Evolutionary conservation across 2,329 filamentous ascomycete species (phyloP).

Genomic region (Phaeomoniella chlamydospora): DNA sequence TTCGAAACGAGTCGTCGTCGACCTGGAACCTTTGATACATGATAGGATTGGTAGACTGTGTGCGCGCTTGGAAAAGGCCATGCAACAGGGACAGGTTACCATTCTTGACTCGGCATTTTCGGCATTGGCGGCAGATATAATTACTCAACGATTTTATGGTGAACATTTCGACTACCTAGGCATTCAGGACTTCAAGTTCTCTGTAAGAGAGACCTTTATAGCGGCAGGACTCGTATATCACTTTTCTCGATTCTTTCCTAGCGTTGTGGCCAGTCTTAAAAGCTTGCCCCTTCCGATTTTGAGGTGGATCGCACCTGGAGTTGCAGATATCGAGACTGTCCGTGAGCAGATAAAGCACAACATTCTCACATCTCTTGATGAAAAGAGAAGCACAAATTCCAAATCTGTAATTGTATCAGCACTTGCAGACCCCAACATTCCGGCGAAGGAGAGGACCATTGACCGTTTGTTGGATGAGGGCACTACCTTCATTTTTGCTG

Average conservation of each 20-base stretch:
- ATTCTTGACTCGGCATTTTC: constrained; percentile 9
- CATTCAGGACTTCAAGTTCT: constrained; percentile 4
- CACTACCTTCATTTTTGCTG: constrained; percentile 13
- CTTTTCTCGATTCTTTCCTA: constrained; percentile 16
- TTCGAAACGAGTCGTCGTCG: constrained; percentile 21
- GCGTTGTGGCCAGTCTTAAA: constrained; percentile 13
- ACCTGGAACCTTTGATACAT: constrained; percentile 21
- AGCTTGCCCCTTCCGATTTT: constrained; percentile 10
- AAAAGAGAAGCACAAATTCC: not conserved
- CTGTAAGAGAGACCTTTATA: constrained; percentile 12
- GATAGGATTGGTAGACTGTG: constrained; percentile 11
- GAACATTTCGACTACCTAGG: constrained; percentile 16
- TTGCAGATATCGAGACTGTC: constrained; percentile 11
- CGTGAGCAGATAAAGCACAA: constrained; percentile 9
- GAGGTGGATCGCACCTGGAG: constrained; percentile 10
- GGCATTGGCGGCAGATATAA: constrained; percentile 20
- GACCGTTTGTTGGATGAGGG: constrained; percentile 17
- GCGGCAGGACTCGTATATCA: no score
- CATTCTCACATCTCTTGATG: constrained; percentile 1
- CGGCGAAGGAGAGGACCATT: constrained; percentile 11
- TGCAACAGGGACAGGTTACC: constrained; percentile 4
- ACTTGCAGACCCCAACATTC: constrained; percentile 5
- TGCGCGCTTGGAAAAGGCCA: constrained; percentile 6
- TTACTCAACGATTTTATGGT: constrained; percentile 23
- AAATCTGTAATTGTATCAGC: not conserved